A percentile compares a stretch with the other conserved stretches of the same genome.
These are phyloP conservation scores for Gossypium stocksii DNA, from an alignment of 345 rosid genomes.

Conservation along the genomic window DNA sequence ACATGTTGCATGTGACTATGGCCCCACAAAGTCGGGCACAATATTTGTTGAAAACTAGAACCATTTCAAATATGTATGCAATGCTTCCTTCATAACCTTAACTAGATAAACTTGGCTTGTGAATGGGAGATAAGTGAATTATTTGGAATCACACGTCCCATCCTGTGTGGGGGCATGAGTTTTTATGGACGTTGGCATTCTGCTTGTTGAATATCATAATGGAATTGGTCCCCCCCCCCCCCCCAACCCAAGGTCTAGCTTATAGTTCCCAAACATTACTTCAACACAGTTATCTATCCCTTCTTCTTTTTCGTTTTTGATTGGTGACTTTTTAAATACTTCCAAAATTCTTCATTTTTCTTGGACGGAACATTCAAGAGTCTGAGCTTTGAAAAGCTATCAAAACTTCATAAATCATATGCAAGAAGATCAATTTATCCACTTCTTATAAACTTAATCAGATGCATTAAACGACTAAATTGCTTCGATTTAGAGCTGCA, in stretches of 20 bases:
- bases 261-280: neutral
- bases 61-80: neutral
- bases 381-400: neutral
- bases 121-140: neutral
- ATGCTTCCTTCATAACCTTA: slow-evolving; percentile 3
- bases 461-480: neutral
- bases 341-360: neutral
- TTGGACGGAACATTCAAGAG: neutral
- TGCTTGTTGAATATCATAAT: neutral
- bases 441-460: neutral
- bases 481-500: neutral
- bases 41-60: no score
- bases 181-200: neutral
- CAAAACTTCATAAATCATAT: neutral
- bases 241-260: neutral
- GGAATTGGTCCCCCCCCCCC: no score
- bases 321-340: neutral
- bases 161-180: neutral
- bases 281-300: neutral
- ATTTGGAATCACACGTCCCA: slow-evolving; percentile 8
- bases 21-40: slow-evolving; percentile 12
- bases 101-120: neutral
- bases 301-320: neutral
- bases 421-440: neutral
- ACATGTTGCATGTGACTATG: slow-evolving; percentile 13